Evolutionary conservation across 2,329 filamentous ascomycete species (phyloP).

Genomic region (Lecanicillium sp.): DNA sequence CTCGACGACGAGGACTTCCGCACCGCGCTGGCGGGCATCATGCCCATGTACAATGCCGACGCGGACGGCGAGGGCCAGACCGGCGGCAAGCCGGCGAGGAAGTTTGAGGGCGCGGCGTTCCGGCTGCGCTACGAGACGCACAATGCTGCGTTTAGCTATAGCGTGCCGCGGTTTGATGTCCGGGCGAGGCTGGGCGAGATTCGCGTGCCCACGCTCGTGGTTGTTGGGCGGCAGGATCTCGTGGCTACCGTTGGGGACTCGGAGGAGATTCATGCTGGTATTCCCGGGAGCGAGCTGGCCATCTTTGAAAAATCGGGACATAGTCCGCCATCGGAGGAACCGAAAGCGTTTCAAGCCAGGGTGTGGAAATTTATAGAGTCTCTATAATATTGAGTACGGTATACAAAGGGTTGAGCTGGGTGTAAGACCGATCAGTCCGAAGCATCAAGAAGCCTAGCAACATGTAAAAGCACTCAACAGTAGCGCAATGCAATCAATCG

Average conservation of each 20-base stretch:
- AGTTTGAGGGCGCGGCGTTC: neutral
- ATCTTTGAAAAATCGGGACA: constrained; percentile 17
- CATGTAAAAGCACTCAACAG: too few species aligned
- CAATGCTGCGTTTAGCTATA: constrained; percentile 16
- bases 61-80: neutral
- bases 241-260: constrained; percentile 14
- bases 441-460: too few species aligned
- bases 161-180: constrained; percentile 15
- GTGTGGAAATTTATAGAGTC: constrained; percentile 8
- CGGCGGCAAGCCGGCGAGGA: neutral
- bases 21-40: constrained; percentile 11
- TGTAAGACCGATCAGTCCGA: too few species aligned
- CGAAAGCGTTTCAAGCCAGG: constrained; percentile 10
- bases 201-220: constrained; percentile 13
- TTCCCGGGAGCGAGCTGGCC: constrained; percentile 12
- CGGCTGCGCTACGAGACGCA: constrained; percentile 14
- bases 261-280: constrained; percentile 12
- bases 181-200: constrained; percentile 12
- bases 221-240: constrained; percentile 15
- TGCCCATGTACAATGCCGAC: constrained; percentile 13
- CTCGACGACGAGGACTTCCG: constrained; percentile 12
- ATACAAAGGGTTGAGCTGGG: too few species aligned
- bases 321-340: constrained; percentile 14
- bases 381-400: too few species aligned
- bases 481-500: too few species aligned